A percentile compares a stretch with the other conserved stretches of the same genome.
Evolutionary conservation across 129 eudicot genomes (phyloP).

Genomic region (Flaveria trinervia): DNA sequence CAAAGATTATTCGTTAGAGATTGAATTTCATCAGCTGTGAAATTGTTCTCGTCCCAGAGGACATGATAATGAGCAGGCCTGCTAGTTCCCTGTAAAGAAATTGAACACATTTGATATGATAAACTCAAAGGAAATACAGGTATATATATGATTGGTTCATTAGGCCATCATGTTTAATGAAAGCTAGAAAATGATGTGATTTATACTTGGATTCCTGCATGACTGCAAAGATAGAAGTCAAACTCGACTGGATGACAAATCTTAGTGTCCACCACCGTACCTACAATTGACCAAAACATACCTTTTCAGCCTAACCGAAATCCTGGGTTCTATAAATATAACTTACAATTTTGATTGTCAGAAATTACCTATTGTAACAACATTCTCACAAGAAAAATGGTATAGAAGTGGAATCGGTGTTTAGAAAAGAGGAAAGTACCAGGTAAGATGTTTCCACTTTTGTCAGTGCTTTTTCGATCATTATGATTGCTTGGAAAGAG

Average conservation of each 20-base stretch:
- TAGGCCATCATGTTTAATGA: not conserved
- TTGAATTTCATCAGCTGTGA: constrained; percentile 81
- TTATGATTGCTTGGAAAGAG: constrained; percentile 75
- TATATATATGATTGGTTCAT: not conserved
- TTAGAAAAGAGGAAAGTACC: constrained; percentile 44
- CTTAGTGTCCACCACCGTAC: constrained; percentile 85
- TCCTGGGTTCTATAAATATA: not conserved
- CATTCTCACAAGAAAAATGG: not conserved
- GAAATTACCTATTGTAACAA: not conserved
- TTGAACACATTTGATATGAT: not conserved
- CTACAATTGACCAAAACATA: constrained; percentile 62
- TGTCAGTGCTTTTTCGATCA: constrained; percentile 65
- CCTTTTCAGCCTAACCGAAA: constrained; percentile 39
- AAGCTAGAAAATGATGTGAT: not conserved
- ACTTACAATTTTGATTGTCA: not conserved
- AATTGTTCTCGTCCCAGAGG: constrained; percentile 87
- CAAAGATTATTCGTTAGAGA: constrained; percentile 82
- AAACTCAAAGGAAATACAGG: not conserved
- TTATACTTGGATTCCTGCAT: constrained; percentile 81
- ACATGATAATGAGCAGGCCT: constrained; percentile 96
- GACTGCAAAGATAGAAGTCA: constrained; percentile 89
- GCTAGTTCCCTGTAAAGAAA: constrained; percentile 71
- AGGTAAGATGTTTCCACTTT: constrained; percentile 87
- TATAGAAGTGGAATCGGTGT: not conserved
- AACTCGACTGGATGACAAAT: constrained; percentile 94